phyloP scores from a whole-genome alignment of 306 rosid species.

The Rubus parviflorus region DNA sequence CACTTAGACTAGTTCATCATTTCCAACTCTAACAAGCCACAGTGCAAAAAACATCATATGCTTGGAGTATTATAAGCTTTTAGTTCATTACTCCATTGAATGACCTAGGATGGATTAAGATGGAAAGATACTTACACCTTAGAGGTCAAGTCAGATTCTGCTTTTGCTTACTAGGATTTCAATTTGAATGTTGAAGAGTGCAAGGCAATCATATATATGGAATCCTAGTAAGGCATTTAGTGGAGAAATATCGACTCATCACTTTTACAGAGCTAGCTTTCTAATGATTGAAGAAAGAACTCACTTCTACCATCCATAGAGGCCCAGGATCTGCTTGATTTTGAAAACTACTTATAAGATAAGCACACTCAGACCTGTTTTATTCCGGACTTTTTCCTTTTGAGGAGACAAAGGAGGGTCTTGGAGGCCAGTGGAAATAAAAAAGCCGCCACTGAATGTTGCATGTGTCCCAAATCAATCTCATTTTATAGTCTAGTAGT shows the following conservation, averaged over 20 bases:
- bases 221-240: conserved; percentile 22
- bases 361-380: conserved; percentile 1
- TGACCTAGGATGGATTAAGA: background rate
- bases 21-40: background rate
- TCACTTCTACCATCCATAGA: conserved; percentile 22
- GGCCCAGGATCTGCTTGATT: conserved; percentile 19
- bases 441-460: conserved; percentile 30
- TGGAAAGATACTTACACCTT: background rate
- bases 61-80: background rate
- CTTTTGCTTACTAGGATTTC: background rate
- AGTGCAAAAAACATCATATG: background rate
- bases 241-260: conserved; percentile 17
- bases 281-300: conserved; percentile 24
- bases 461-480: conserved; percentile 9
- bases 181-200: background rate
- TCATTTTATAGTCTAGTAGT: background rate
- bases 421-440: conserved; percentile 3
- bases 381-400: conserved; percentile 1
- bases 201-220: conserved; percentile 24
- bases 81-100: background rate
- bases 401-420: conserved; percentile 12
- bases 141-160: background rate
- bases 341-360: background rate
- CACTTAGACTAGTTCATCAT: too few relatives aligned
- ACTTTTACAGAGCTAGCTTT: background rate